Evolutionary conservation across 1,284 basidiomycete genomes (phyloP), one percentile per base, ranked within the genome.

Genomic region (Malassezia japonica): DNA sequence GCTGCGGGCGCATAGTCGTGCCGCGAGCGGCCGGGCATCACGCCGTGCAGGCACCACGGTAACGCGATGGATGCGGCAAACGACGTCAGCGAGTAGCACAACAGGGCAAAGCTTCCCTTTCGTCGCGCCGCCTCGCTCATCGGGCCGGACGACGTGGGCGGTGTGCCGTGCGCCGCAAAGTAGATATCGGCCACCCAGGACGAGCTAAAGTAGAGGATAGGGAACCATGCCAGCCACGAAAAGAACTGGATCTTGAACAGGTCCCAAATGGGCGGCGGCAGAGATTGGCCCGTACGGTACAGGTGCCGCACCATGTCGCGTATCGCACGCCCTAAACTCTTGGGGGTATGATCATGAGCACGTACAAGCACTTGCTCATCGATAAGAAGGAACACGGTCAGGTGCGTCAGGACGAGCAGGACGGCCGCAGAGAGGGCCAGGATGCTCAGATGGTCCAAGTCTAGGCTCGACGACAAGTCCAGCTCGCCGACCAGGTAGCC

Each of bases 101-200:
- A 83, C 44, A 94, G 76, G 0, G 90, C 87, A 16, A 84, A 80
- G 1, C 87, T 83, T 16, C 89, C 91, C 2, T 85, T 78, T 3
- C 89, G 81, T 0, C 85, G 87, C 1, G 85, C 83, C 64, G 85
- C 81, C 9, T 66, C 64, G 23, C 56, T 59, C 20, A 64, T 45
- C 28, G 7, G 8, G 23, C 13, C 9, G 23, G 7, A 13, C 28
- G 55, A 39, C 15, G 54, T 54, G 34, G 52, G 48, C 34, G 57
- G n/a, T 2, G 42, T 49, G 6, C 45, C 54, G 10, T 57, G 54
- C 20, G 60, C 36, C n/a, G 37, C 57, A 28, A 55, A 58, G 54
- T 61, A 67, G 41, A 70, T 67, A 24, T 67, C 61, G 44, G 60
- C 62, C 1, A 70, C 60, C 67, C 67, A 70, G 0, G 62, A 53